phyloP scores from a whole-genome alignment of 2,329 filamentous ascomycete genomes.

The Phyllosticta citriasiana region DNA sequence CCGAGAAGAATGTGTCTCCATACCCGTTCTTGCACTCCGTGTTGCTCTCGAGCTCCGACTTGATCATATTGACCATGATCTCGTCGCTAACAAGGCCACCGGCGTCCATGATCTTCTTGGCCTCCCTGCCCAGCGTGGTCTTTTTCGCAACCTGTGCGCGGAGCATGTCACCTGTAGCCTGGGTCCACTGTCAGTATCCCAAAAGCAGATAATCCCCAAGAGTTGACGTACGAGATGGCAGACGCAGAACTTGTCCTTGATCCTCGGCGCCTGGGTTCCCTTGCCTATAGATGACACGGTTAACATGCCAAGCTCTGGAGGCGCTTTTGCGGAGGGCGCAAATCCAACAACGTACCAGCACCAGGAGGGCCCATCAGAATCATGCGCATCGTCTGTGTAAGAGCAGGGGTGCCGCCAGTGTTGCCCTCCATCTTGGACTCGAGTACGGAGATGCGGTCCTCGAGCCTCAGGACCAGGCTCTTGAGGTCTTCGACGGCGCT shows the following conservation, averaged over 20 bases:
- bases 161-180: slow-evolving; percentile 99
- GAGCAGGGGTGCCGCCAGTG: slow-evolving; percentile 39
- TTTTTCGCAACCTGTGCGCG: slow-evolving; percentile 97
- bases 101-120: slow-evolving; percentile 99
- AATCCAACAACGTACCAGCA: slow-evolving; percentile 59
- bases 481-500: slow-evolving; percentile 72
- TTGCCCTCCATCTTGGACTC: slow-evolving; percentile 53
- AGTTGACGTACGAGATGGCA: slow-evolving; percentile 74
- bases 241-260: slow-evolving; percentile 96
- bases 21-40: slow-evolving; percentile 93
- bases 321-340: not conserved
- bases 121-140: slow-evolving; percentile 85
- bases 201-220: not conserved
- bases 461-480: slow-evolving; percentile 71
- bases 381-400: slow-evolving; percentile 60
- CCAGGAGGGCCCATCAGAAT: slow-evolving; percentile 95
- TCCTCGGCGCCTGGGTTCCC: slow-evolving; percentile 94
- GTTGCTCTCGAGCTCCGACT: slow-evolving; percentile 90
- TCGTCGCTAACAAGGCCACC: slow-evolving; percentile 96
- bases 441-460: slow-evolving; percentile 75
- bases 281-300: slow-evolving; percentile 56
- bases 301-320: slow-evolving; percentile 14
- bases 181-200: slow-evolving; percentile 14
- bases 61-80: slow-evolving; percentile 99
- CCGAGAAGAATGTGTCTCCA: slow-evolving; percentile 21